Conservation (phyloP, 2,329 filamentous ascomycete genomes). For the Paraphoma chrysanthemicola region DNA sequence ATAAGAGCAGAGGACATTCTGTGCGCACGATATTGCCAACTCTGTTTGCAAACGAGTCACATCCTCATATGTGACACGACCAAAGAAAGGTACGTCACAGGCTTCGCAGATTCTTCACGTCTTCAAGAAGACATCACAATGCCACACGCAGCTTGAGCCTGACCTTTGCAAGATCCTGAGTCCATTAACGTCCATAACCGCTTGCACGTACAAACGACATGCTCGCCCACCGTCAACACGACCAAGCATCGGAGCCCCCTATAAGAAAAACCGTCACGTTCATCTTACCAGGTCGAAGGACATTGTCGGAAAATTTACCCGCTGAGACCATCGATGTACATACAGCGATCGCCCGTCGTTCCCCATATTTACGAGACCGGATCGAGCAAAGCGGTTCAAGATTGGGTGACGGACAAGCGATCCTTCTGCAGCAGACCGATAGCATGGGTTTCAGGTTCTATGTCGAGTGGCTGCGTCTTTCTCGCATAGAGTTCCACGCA, state of each 20-base stretch:
- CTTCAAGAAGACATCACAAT: too few relatives aligned
- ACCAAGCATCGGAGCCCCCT: not conserved
- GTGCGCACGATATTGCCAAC: too few relatives aligned
- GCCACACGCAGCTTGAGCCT: too few relatives aligned
- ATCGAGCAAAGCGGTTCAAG: conserved; percentile 1
- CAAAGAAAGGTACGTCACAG: too few relatives aligned
- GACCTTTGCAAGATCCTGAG: too few relatives aligned
- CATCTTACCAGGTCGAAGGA: conserved; percentile 12
- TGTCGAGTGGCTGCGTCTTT: conserved; percentile 12
- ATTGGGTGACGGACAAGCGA: not conserved
- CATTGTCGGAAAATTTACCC: conserved; percentile 10
- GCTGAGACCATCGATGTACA: conserved; percentile 8
- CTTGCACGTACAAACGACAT: not conserved
- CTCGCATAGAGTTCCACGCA: not conserved
- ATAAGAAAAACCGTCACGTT: conserved; percentile 7
- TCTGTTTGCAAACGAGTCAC: too few relatives aligned
- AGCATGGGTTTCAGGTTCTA: conserved; percentile 21
- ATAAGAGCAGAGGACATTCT: too few relatives aligned
- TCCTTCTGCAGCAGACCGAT: conserved; percentile 12
- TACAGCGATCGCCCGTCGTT: conserved; percentile 4
- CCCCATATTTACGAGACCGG: conserved; percentile 9
- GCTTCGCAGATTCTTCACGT: too few relatives aligned
- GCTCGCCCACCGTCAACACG: not conserved
- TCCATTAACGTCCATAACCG: too few relatives aligned
- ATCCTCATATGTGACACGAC: too few relatives aligned